Evolutionary conservation across 2,329 filamentous ascomycete species (phyloP), one percentile per base, ranked within the genome.

Genomic region (Penicillium sp.): DNA sequence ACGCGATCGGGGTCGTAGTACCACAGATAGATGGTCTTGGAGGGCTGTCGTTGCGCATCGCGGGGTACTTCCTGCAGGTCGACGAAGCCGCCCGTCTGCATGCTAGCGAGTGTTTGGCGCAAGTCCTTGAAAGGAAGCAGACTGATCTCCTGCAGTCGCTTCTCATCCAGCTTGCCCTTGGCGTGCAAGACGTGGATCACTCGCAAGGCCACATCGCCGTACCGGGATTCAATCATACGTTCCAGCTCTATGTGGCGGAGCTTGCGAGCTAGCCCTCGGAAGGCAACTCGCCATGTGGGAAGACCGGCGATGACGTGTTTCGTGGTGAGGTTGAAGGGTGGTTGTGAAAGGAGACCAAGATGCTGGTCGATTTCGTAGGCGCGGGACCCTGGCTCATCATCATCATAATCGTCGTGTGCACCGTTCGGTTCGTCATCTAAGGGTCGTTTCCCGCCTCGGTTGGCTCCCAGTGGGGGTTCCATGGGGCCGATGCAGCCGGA

Each of bases 111-210:
- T 58, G 92, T 89, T 54, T 88, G 86, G 44, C 94, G 90, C 22
- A 97, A 85, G 49, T 96, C 91, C 54, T 88, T 86, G 65, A 93
- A 90, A 54, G 89, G 88, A 79, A 97, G 88, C 57, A 99, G 83
- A 49, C 89, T 90, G 52, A 92, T 82, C 47, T 87, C 86, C 36
- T 90, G 89, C 11, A 97, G 81, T 57, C 90, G 87, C 73, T 95
- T 96, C 73, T 99, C 94, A 62, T 97, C 93, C n/a, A 97, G 80
- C 69, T 94, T 96, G 49, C 94, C 94, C 68, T 92, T 91, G 55
- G 89, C 87, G 38, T 89, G 84, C 18, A 99, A 82, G 52, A 97
- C 91, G 18, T 91, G 88, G 18, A 92, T 83, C n/a, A 99, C 80
- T 8, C 93, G 89, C 16, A 93, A 82, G 1, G 91, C 91, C 44